Base-by-base conservation (phyloP, 192 early-diverging fungal species). In the Lunasporangiospora selenospora region DNA sequence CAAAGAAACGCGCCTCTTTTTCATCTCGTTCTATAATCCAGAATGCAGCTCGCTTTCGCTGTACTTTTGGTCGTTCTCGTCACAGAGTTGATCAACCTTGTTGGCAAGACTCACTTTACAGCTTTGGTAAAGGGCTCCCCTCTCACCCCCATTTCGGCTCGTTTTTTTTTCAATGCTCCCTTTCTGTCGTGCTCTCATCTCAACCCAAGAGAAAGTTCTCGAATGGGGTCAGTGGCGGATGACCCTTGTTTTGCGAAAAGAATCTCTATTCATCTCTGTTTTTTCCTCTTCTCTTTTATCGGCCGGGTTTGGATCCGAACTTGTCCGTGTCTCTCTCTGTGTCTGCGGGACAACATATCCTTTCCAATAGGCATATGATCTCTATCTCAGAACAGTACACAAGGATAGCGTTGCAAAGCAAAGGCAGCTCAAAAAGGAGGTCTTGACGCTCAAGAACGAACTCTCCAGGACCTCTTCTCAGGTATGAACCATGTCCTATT, bases 391-490 rank as follows among this genome's bases (percentile, higher is more conserved):
- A 55, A 31, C 67, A 29, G 59, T 85, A 46, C 81, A 86, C 36
- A 85, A 85, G 54, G 75, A 85, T n/a, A 50, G 49, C 1, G 55
- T 90, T 16, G 62, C 75, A 8, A 81, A 88, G 41, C 89, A 89
- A 19, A 64, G 83, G 6, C 70, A 80, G 48, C 81, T 90, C 48
- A 87, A 87, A 48, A 79, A 80, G 34, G 80, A 87, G 8, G 82
- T 91, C 6, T 55, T 91, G 13, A 76, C 66, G 13, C 65, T 91
- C 49, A 88, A 88, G 67, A 77, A 69, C 30, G 87, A 91, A 7
- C 81, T 93, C 30, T 69, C 78, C 30, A 57, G 76, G 39, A 90
- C 90, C 37, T 92, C 88, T 31, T 89, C 90, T 1, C 90, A 89
- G 78, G 83, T 85, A 73, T 39, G 19, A 34, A 39, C 47, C 19